Evolutionary conservation across 1,284 basidiomycete genomes (phyloP), one percentile per base, ranked within the genome.

Genomic region (Rhizoctonia solani): DNA sequence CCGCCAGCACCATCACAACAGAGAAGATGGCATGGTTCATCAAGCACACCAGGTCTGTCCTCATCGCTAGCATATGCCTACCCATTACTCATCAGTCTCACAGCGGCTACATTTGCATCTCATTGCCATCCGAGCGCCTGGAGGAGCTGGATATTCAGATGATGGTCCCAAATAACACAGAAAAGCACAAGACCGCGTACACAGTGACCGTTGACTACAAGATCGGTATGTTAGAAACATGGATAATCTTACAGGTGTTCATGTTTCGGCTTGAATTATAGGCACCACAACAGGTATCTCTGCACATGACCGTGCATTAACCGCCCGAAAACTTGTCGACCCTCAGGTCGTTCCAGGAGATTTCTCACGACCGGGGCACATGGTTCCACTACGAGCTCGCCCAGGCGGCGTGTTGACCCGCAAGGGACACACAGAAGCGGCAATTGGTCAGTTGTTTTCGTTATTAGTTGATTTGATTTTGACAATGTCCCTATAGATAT

Each of bases 11-110:
- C 68, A 87, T 92, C 71, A 94, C 94, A 21, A 93, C 93, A 0
- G 91, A 97, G 78, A 93, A 96, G 74, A 98, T 99, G 96, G 97
- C 97, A 0, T 99, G 94, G 93, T 92, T 99, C 84, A 95, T 99
- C 77, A 89, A 90, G 76, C 89, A 96, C 79, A 93, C 93, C 0
- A 96, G 93, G 95, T 95, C 70, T 68, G 86, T 13, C 8, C 25
- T 29, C 0, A 55, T 11, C 21, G 21, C 19, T 27, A 16, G 25
- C 29, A 6, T 14, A 4, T 19, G 27, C 46, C 9, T 13, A 42
- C 42, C 53, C 29, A n/a, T 29, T 25, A 27, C 54, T 58, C 30
- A 53, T 27, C 39, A 3, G 30, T 2, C 9, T 9, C 4, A 21
- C 72, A 98, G 95, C 74, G 96, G 97, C 0, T 99, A 93, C 81